Evolutionary conservation across 2,329 filamentous ascomycete species (phyloP).

Genomic region (Cytospora piceicola): DNA sequence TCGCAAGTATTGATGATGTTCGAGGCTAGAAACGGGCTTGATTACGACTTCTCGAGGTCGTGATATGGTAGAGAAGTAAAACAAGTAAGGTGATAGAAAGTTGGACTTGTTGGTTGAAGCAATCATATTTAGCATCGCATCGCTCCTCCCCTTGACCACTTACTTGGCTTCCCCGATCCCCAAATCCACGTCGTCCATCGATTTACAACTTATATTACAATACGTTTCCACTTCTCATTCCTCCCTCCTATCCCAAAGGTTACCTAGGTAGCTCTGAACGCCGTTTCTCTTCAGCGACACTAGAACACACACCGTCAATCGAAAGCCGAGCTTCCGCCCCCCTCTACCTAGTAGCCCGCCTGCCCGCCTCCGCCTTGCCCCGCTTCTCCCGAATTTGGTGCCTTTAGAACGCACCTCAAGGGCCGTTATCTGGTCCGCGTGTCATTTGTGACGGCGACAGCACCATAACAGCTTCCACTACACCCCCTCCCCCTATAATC

Average conservation of each 20-base stretch:
- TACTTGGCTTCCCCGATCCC: neutral
- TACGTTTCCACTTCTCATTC: too few species aligned
- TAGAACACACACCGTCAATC: neutral
- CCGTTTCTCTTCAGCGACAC: neutral
- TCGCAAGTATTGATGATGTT: neutral
- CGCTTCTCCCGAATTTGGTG: slow-evolving; percentile 1
- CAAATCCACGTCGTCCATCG: neutral
- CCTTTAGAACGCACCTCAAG: neutral
- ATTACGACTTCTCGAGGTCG: neutral
- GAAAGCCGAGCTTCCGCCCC: neutral
- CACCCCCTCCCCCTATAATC: neutral
- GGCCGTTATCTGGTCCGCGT: neutral
- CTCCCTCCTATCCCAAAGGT: neutral
- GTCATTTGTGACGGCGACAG: slow-evolving; percentile 5
- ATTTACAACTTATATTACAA: neutral
- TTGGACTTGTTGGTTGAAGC: neutral
- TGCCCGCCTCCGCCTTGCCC: neutral
- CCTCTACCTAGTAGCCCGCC: neutral
- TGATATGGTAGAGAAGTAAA: neutral
- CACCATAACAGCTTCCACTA: neutral
- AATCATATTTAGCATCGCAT: neutral
- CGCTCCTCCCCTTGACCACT: neutral
- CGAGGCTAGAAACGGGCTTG: neutral
- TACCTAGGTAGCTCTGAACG: too few species aligned
- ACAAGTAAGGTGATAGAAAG: neutral